Evolutionary conservation across 1,284 basidiomycete species (phyloP).

Genomic region (Melampsora larici-populina): DNA sequence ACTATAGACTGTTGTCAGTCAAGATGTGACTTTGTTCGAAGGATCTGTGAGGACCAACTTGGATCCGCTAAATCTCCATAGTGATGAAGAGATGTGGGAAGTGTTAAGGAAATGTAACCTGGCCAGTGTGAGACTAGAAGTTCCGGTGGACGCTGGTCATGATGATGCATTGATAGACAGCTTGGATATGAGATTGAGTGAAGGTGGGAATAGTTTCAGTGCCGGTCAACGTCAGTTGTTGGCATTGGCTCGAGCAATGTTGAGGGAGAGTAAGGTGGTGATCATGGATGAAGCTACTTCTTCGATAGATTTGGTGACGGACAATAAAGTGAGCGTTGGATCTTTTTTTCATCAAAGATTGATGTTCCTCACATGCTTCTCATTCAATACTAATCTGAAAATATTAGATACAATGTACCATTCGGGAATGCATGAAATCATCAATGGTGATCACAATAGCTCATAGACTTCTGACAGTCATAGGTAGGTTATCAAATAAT

Average conservation of each 20-base stretch:
- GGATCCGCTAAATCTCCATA: constrained; percentile 48
- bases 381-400: not conserved
- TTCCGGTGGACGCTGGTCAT: not conserved
- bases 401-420: constrained; percentile 34
- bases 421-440: constrained; percentile 31
- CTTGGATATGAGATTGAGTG: constrained; percentile 43
- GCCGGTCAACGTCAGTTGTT: constrained; percentile 52
- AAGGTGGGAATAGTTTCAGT: constrained; percentile 51
- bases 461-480: constrained; percentile 30
- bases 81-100: constrained; percentile 46
- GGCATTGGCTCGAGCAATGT: constrained; percentile 51
- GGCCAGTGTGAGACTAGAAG: constrained; percentile 40
- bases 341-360: not conserved
- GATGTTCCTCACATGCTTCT: not conserved
- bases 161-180: not conserved
- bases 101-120: constrained; percentile 44
- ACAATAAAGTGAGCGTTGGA: constrained; percentile 43
- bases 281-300: constrained; percentile 53
- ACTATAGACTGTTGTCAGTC: constrained; percentile 47
- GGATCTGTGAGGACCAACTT: constrained; percentile 50
- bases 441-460: constrained; percentile 42
- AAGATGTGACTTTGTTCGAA: constrained; percentile 49
- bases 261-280: constrained; percentile 49
- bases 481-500: constrained; percentile 19
- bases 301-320: constrained; percentile 48